Evolutionary conservation across 2,329 filamentous ascomycete genomes (phyloP), one percentile per base, ranked within the genome.

Genomic region (Trichoderma citrinoviride): DNA sequence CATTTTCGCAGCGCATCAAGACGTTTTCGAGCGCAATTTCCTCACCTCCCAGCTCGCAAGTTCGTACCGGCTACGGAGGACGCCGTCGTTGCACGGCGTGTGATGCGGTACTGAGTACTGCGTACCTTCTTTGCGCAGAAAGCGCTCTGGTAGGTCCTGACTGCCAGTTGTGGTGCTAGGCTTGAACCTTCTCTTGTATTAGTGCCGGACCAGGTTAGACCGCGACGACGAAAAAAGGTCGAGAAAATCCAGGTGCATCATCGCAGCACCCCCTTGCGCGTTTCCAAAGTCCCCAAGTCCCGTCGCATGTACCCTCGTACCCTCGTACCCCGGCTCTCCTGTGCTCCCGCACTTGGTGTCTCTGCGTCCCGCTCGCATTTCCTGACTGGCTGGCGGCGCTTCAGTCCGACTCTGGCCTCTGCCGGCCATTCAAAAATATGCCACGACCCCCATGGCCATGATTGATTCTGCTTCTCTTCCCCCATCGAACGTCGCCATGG

Each of bases 401-500:
- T 44, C 19, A 33, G 60, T 21, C 49, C 44, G 46, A 54, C 61
- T 25, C 37, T 43, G 52, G 27, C 29, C 14, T 60, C 64, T 44
- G 14, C 27, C 50, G 19, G 54, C 19, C 71, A 71, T 73, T 76
- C 74, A 75, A 76, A 76, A 76, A 74, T 73, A 72, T 75, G 70
- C 73, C 73, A 75, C 70, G 70, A 70, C 74, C 74, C 73, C 69
- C 73, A 55, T 65, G 55, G 19, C 64, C 25, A 29, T 33, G 8
- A 25, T 60, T 47, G 63, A 43, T 70, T 56, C 56, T 37, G 43
- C 73, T 70, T 71, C 68, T 68, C 70, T 70, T 76, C 75, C 73
- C 75, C 73, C 63, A 73, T 81, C 80, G 81, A 80, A 84, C 81
- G 77, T 75, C 79, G 79, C 79, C 75, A 85, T 86, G 82, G 77